Percentiles rank a stretch among this genome's conserved stretches.
phyloP scores from a whole-genome alignment of 1,139 yeast species.

The Trichomonascaceae sp. region DNA sequence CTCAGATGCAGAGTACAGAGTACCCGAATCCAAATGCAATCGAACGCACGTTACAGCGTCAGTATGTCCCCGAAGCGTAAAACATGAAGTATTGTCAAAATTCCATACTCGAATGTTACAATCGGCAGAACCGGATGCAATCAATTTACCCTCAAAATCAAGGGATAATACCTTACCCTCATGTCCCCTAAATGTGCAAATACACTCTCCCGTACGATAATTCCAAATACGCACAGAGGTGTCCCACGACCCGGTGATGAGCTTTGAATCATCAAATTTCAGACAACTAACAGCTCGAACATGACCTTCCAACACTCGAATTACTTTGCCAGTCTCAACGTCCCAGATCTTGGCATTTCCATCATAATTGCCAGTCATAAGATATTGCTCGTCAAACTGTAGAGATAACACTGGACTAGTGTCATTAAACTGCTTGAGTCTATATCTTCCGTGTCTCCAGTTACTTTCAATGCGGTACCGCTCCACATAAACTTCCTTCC shows the following conservation, averaged over 20 bases:
- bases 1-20: constrained; percentile 83
- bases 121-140: constrained; percentile 93
- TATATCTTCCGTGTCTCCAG: constrained; percentile 82
- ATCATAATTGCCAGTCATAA: constrained; percentile 91
- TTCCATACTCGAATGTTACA: constrained; percentile 93
- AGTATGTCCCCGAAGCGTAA: constrained; percentile 84
- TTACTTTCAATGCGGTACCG: constrained; percentile 85
- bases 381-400: constrained; percentile 68
- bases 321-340: constrained; percentile 65
- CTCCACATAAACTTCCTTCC: constrained; percentile 94
- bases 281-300: constrained; percentile 77
- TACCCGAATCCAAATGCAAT: constrained; percentile 70
- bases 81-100: constrained; percentile 86
- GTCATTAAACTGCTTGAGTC: constrained; percentile 63
- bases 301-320: constrained; percentile 78
- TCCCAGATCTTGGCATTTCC: constrained; percentile 89
- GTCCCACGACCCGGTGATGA: constrained; percentile 89
- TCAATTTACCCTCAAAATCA: constrained; percentile 69
- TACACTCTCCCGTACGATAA: constrained; percentile 87
- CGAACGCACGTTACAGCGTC: constrained; percentile 91
- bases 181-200: constrained; percentile 90
- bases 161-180: constrained; percentile 79
- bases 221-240: constrained; percentile 93
- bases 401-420: constrained; percentile 87
- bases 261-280: constrained; percentile 78